phyloP scores from a whole-genome alignment of 306 rosid species.

The Datisca glomerata region DNA sequence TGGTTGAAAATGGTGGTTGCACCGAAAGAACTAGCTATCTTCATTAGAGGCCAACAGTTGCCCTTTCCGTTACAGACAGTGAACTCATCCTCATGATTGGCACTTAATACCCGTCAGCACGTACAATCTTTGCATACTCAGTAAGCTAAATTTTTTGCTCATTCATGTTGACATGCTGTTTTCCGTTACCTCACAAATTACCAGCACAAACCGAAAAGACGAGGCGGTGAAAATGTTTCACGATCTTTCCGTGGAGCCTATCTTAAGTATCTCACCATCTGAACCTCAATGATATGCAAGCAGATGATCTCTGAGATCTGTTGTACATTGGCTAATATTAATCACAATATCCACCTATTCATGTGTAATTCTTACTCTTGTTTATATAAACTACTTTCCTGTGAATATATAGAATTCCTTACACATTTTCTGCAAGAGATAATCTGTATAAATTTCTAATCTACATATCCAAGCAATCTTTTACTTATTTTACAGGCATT shows the following conservation, averaged over 20 bases:
- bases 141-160: slow-evolving; percentile 33
- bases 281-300: slow-evolving; percentile 6
- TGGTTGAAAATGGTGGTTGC: slow-evolving; percentile 87
- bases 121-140: slow-evolving; percentile 27
- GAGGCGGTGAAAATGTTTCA: slow-evolving; percentile 14
- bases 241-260: slow-evolving; percentile 15
- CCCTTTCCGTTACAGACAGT: slow-evolving; percentile 42
- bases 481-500: no score
- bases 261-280: slow-evolving; percentile 15
- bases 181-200: slow-evolving; percentile 14
- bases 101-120: slow-evolving; percentile 5
- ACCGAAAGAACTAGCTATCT: slow-evolving; percentile 57
- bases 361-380: slow-evolving; percentile 37
- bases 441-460: no score
- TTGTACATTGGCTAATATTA: slow-evolving; percentile 46
- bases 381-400: slow-evolving; percentile 13
- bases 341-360: slow-evolving; percentile 19
- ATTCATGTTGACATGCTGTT: slow-evolving; percentile 18
- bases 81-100: slow-evolving; percentile 27
- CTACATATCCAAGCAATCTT: no score
- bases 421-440: no score
- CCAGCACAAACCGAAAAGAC: slow-evolving; percentile 15
- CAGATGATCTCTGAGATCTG: slow-evolving; percentile 27
- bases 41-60: slow-evolving; percentile 49
- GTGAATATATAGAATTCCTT: slow-evolving; percentile 13